Conservation (phyloP, 2,329 filamentous ascomycete species). For the Aureobasidium pullulans region DNA sequence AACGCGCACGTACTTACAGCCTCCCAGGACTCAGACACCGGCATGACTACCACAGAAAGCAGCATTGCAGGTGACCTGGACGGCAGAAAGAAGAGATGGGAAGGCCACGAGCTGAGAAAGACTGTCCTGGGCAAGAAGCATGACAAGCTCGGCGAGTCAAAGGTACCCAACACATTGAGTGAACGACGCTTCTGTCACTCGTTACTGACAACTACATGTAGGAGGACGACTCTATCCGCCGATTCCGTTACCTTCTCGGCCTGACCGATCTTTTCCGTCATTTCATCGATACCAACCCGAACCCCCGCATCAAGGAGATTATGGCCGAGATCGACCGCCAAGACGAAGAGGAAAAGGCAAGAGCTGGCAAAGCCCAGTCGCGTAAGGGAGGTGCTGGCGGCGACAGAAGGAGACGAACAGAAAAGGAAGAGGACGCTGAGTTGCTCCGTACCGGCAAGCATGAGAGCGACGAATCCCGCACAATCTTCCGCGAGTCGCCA, state of each 20-base stretch:
- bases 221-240: slow-evolving; percentile 91
- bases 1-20: neutral
- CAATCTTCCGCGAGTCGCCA: slow-evolving; percentile 89
- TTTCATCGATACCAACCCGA: slow-evolving; percentile 96
- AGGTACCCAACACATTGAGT: slow-evolving; percentile 34
- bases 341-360: slow-evolving; percentile 65
- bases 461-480: slow-evolving; percentile 69
- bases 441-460: slow-evolving; percentile 77
- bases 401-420: slow-evolving; percentile 76
- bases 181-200: neutral
- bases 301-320: slow-evolving; percentile 88
- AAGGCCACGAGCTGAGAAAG: slow-evolving; percentile 82
- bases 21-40: slow-evolving; percentile 53
- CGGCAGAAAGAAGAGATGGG: slow-evolving; percentile 75
- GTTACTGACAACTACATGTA: slow-evolving; percentile 27
- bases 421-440: slow-evolving; percentile 96
- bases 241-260: slow-evolving; percentile 90
- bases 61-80: slow-evolving; percentile 72
- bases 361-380: slow-evolving; percentile 63
- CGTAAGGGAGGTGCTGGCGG: slow-evolving; percentile 78
- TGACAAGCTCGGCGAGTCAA: slow-evolving; percentile 82
- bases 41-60: slow-evolving; percentile 65
- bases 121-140: slow-evolving; percentile 95
- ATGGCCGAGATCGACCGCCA: slow-evolving; percentile 92
- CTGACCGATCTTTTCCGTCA: slow-evolving; percentile 96